Percentiles rank a stretch among this genome's conserved stretches.
Conservation (phyloP, 352 stramenopile species). For the Globisporangium abappressorium region DNA sequence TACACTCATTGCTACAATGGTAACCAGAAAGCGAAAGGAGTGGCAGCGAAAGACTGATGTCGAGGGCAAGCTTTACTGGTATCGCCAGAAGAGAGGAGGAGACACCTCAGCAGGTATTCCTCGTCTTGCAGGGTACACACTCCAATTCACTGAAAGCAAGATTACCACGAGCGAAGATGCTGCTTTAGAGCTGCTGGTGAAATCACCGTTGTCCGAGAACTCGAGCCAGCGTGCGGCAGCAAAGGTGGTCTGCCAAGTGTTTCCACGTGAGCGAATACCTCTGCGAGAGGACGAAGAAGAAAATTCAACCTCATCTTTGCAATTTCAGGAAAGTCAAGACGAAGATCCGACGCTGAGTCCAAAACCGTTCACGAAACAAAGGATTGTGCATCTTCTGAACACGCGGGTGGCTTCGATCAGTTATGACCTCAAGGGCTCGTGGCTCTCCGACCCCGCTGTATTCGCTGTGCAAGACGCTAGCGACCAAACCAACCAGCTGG, state of each 20-base stretch:
- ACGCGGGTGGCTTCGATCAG: background rate
- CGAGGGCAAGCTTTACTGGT: constrained; percentile 30
- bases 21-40: constrained; percentile 30
- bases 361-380: background rate
- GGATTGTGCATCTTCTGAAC: background rate
- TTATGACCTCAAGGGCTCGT: background rate
- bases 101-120: background rate
- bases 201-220: background rate
- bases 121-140: background rate
- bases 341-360: background rate
- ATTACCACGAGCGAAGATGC: too few relatives aligned
- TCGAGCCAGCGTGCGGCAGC: background rate
- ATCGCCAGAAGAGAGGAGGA: constrained; percentile 6
- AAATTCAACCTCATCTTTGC: background rate
- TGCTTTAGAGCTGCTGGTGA: too few relatives aligned
- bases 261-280: background rate
- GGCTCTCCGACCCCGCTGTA: background rate
- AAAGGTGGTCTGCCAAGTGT: background rate
- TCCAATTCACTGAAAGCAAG: background rate
- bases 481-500: background rate
- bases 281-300: background rate
- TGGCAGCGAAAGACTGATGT: constrained; percentile 35
- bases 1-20: too few relatives aligned
- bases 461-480: background rate
- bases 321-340: background rate